These are phyloP conservation scores for Hevea brasiliensis DNA, from an alignment of 345 rosid species.

Conservation along the genomic window DNA sequence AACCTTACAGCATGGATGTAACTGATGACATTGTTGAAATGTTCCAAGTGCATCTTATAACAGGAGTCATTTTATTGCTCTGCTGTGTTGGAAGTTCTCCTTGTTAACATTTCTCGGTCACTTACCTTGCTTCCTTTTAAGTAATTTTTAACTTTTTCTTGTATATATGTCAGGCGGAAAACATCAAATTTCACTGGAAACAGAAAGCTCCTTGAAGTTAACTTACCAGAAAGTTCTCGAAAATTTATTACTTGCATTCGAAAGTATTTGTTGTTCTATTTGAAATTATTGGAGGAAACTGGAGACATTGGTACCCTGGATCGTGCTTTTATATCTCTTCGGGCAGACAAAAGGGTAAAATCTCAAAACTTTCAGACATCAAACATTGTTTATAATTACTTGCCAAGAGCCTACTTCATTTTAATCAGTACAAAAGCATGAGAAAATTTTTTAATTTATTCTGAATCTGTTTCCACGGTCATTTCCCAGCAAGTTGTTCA, in stretches of 20 bases:
- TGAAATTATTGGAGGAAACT: constrained; percentile 87
- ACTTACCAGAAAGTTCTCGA: constrained; percentile 92
- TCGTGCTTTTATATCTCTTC: constrained; percentile 79
- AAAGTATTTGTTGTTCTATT: constrained; percentile 80
- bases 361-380: constrained; percentile 10
- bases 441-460: constrained; percentile 2
- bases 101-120: not conserved
- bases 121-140: not conserved
- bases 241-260: constrained; percentile 96
- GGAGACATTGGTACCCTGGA: constrained; percentile 79
- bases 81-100: not conserved
- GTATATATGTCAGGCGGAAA: constrained; percentile 61
- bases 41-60: constrained; percentile 3
- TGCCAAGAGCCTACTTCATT: constrained; percentile 9
- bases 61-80: not conserved
- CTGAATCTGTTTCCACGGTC: not conserved
- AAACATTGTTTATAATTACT: not conserved
- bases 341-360: constrained; percentile 89
- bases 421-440: not conserved
- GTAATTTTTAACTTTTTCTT: not conserved
- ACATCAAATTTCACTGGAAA: constrained; percentile 73
- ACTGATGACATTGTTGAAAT: not conserved
- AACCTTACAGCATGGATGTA: not conserved
- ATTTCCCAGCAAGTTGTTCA: not conserved
- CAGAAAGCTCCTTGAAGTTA: constrained; percentile 86